A percentile compares a stretch with the other conserved stretches of the same genome.
phyloP scores from a whole-genome alignment of 768 basidiomycete genomes.

The Lactarius hengduanensis region DNA sequence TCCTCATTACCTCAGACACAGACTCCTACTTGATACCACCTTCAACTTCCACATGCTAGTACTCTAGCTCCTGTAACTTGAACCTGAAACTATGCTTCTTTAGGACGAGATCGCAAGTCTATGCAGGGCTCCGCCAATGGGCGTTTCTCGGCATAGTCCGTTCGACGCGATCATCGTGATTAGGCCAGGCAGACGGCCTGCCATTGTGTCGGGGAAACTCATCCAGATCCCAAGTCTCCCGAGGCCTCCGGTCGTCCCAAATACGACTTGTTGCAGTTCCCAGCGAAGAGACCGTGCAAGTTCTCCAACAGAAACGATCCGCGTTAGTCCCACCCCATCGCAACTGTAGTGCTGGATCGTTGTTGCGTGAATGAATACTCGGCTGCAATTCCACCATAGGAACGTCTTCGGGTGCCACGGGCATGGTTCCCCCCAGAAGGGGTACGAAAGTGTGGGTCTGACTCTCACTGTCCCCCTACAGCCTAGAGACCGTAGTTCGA shows the following conservation, averaged over 20 bases:
- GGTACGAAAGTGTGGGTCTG: background rate
- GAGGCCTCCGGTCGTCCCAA: background rate
- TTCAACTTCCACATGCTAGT: no score
- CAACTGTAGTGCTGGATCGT: background rate
- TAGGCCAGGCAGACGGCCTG: no score
- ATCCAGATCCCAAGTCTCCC: background rate
- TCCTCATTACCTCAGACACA: no score
- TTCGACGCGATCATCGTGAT: background rate
- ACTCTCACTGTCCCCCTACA: background rate
- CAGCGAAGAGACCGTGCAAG: background rate
- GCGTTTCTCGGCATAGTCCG: background rate
- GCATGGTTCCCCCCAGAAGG: no score
- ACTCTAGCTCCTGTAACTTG: background rate
- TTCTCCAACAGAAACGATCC: background rate
- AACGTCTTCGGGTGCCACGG: background rate
- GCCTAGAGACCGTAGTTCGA: background rate
- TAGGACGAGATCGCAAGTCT: background rate
- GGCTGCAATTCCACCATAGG: background rate
- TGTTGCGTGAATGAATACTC: background rate
- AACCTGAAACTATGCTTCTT: background rate
- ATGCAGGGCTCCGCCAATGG: no score
- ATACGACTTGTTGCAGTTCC: background rate
- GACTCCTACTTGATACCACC: no score
- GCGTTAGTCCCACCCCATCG: background rate
- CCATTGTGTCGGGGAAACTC: no score